Conservation (phyloP, 352 stramenopile species). For the Halophytophthora polymorphica region DNA sequence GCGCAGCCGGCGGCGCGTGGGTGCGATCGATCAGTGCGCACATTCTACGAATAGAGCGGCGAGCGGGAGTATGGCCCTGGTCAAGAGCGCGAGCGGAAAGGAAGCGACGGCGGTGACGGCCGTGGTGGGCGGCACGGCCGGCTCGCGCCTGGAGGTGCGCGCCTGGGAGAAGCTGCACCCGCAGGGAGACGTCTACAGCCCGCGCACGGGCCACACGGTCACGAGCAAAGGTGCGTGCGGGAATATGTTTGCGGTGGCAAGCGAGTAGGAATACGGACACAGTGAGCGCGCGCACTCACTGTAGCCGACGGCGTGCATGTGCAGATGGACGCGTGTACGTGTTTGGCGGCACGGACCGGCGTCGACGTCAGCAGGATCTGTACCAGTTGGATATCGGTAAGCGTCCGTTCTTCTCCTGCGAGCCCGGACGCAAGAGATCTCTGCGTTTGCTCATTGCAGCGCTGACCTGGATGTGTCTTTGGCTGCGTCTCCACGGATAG, state of each 20-base stretch:
- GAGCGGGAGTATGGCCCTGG: neutral
- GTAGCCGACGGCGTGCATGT: slow-evolving; percentile 2
- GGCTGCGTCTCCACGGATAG: no score
- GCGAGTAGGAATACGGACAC: no score
- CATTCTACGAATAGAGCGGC: no score
- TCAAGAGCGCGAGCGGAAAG: slow-evolving; percentile 13
- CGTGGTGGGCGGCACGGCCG: slow-evolving; percentile 5
- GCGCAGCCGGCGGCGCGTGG: slow-evolving; percentile 19
- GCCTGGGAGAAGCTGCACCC: slow-evolving; percentile 72
- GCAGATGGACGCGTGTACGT: slow-evolving; percentile 74
- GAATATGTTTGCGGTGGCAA: no score
- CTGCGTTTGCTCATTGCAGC: slow-evolving; percentile 1
- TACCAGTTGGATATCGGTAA: slow-evolving; percentile 81
- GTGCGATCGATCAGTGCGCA: no score
- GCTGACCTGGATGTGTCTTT: no score
- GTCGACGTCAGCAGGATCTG: slow-evolving; percentile 78
- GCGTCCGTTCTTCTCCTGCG: slow-evolving; percentile 4
- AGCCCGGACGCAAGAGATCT: no score
- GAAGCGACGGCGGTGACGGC: neutral
- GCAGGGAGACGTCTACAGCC: slow-evolving; percentile 78
- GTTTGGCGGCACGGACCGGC: slow-evolving; percentile 83
- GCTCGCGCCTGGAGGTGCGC: slow-evolving; percentile 57
- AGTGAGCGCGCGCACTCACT: slow-evolving; percentile 2
- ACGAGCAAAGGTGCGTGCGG: slow-evolving; percentile 56
- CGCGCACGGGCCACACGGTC: slow-evolving; percentile 83